Conservation (phyloP, 768 basidiomycete genomes). For the Mycena filopes region DNA sequence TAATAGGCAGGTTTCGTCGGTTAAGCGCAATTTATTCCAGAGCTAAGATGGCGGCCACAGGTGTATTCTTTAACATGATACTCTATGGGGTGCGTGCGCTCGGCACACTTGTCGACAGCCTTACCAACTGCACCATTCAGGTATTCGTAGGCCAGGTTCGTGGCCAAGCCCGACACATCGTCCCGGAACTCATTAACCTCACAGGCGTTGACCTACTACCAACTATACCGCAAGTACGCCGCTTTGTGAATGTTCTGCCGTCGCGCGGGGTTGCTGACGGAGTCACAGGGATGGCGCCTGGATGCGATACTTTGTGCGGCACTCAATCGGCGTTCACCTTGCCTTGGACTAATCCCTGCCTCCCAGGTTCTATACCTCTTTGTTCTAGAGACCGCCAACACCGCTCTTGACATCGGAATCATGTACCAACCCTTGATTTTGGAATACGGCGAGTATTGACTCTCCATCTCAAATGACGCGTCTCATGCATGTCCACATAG, state of each 20-base stretch:
- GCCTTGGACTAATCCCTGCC: background rate
- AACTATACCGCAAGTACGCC: slow-evolving; percentile 4
- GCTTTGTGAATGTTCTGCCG: no score
- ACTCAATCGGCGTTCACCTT: background rate
- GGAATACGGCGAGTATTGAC: slow-evolving; percentile 43
- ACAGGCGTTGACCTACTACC: slow-evolving; percentile 15
- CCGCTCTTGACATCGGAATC: slow-evolving; percentile 47
- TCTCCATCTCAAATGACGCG: background rate
- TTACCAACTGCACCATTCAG: background rate
- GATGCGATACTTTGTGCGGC: slow-evolving; percentile 18
- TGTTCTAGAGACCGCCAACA: slow-evolving; percentile 49
- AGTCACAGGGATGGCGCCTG: slow-evolving; percentile 3
- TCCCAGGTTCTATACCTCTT: slow-evolving; percentile 15
- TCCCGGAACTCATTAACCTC: background rate
- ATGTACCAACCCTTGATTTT: slow-evolving; percentile 53
- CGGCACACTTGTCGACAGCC: background rate
- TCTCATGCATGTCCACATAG: background rate
- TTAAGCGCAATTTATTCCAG: background rate
- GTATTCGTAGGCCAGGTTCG: slow-evolving; percentile 7
- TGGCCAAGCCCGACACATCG: background rate
- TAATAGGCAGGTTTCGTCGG: background rate
- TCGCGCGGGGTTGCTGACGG: background rate
- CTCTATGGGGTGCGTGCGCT: slow-evolving; percentile 19
- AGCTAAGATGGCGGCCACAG: background rate
- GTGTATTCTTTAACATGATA: slow-evolving; percentile 26